Evolutionary conservation across 345 rosid species (phyloP).

Genomic region (Murraya paniculata): DNA sequence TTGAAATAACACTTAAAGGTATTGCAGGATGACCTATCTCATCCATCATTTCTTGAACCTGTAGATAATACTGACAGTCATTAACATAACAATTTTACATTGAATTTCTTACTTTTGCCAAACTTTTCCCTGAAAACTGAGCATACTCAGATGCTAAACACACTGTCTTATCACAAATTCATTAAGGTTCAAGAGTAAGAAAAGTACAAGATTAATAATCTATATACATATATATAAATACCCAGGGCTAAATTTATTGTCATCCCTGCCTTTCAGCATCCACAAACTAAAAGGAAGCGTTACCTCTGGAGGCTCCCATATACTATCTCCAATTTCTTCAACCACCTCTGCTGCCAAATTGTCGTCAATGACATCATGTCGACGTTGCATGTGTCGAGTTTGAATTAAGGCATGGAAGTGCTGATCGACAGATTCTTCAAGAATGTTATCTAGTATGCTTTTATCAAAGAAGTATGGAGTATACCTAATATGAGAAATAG

Average conservation of each 20-base stretch:
- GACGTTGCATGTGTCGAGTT: slow-evolving; percentile 84
- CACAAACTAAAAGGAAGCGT: background rate
- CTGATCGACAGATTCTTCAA: slow-evolving; percentile 93
- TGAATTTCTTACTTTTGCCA: background rate
- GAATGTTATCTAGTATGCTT: slow-evolving; percentile 85
- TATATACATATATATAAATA: too few relatives aligned
- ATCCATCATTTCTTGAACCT: slow-evolving; percentile 95
- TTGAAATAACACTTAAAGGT: slow-evolving; percentile 85
- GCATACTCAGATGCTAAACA: background rate
- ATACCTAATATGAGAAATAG: slow-evolving; percentile 53
- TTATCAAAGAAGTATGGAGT: slow-evolving; percentile 97
- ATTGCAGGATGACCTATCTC: slow-evolving; percentile 83
- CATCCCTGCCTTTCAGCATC: background rate
- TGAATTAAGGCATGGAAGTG: slow-evolving; percentile 83
- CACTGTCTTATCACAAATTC: background rate
- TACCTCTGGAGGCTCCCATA: slow-evolving; percentile 96
- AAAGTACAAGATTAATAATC: background rate
- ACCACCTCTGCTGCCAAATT: slow-evolving; percentile 70
- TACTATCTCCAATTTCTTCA: slow-evolving; percentile 86
- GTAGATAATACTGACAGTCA: slow-evolving; percentile 8
- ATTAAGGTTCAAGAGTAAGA: background rate
- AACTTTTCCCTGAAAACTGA: background rate
- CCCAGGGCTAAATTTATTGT: slow-evolving; percentile 5
- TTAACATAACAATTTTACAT: background rate
- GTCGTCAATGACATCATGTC: slow-evolving; percentile 78